phyloP scores from a whole-genome alignment of 2,329 filamentous ascomycete species.

The Penicillium sp. region DNA sequence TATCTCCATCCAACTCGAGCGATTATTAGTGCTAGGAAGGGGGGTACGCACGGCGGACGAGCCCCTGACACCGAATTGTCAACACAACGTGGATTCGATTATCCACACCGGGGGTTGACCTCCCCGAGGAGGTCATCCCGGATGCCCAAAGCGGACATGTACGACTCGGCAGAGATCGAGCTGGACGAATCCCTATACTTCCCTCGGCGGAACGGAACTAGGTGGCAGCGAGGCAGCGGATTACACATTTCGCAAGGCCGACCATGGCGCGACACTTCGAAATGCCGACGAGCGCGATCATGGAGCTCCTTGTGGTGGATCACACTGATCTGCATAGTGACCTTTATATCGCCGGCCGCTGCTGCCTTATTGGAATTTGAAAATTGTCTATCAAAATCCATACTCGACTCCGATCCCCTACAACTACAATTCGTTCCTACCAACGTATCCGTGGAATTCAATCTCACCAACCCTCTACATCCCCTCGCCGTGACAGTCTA shows the following conservation, averaged over 20 bases:
- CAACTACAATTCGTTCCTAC: slow-evolving; percentile 78
- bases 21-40: slow-evolving; percentile 5
- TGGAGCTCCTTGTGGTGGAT: slow-evolving; percentile 17
- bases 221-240: slow-evolving; percentile 9
- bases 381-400: slow-evolving; percentile 71
- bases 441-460: slow-evolving; percentile 72
- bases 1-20: background rate
- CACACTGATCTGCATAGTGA: slow-evolving; percentile 24
- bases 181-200: slow-evolving; percentile 10
- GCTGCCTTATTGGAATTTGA: slow-evolving; percentile 73
- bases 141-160: slow-evolving; percentile 34
- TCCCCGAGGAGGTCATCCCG: slow-evolving; percentile 43
- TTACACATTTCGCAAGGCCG: slow-evolving; percentile 14
- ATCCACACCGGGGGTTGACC: slow-evolving; percentile 40
- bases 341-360: slow-evolving; percentile 43
- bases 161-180: slow-evolving; percentile 23
- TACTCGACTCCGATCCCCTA: slow-evolving; percentile 58
- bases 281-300: slow-evolving; percentile 19
- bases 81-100: slow-evolving; percentile 40
- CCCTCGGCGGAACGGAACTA: slow-evolving; percentile 3
- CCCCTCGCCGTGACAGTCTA: slow-evolving; percentile 76
- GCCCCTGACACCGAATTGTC: slow-evolving; percentile 14
- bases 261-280: slow-evolving; percentile 25
- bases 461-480: slow-evolving; percentile 59
- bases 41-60: background rate